Evolutionary conservation across 768 basidiomycete genomes (phyloP).

Genomic region (Russula abietina): DNA sequence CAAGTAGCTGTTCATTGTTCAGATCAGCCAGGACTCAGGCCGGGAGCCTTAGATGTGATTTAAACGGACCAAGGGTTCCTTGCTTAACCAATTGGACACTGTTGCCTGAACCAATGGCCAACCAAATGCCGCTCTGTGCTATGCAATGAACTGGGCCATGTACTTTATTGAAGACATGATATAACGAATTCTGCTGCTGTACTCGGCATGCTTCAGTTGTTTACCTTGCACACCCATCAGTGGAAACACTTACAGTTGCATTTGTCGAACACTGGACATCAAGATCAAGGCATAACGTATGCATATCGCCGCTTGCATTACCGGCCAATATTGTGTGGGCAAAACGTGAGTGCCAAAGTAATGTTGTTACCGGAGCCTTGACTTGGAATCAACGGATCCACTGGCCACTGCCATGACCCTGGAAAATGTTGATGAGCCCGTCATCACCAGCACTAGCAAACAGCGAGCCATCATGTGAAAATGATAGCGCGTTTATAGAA

Average conservation of each 20-base stretch:
- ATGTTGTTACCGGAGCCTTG: not conserved
- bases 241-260: not conserved
- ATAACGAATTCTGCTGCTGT: not conserved
- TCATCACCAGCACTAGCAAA: not conserved
- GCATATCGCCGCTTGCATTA: not conserved
- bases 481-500: not conserved
- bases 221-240: too few species aligned
- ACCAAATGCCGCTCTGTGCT: not conserved
- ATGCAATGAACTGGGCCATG: constrained; percentile 3
- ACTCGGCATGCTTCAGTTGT: not conserved
- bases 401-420: not conserved
- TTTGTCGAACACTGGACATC: not conserved
- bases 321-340: not conserved
- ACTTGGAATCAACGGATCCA: not conserved
- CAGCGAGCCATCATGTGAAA: not conserved
- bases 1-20: not conserved
- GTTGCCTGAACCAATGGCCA: not conserved
- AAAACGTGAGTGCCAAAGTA: not conserved
- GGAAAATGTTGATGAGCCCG: not conserved
- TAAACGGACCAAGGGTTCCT: constrained; percentile 1
- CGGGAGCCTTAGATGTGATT: too few species aligned
- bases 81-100: not conserved
- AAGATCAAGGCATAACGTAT: not conserved
- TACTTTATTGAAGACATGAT: not conserved
- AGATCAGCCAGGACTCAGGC: not conserved